phyloP scores from a whole-genome alignment of 805 yeast species.

The Ogataea allantospora region DNA sequence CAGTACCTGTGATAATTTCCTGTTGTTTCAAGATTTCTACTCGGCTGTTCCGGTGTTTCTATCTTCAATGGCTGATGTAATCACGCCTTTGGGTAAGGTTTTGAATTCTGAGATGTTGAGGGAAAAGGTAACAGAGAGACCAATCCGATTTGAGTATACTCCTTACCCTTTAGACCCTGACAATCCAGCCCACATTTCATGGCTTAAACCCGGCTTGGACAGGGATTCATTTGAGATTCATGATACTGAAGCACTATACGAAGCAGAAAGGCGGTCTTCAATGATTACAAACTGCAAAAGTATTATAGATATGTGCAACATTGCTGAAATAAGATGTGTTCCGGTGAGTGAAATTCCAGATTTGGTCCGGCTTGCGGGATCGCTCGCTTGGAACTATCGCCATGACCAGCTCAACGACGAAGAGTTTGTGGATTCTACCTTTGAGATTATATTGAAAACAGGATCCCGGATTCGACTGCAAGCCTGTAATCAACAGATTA shows the following conservation, averaged over 20 bases:
- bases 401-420: conserved; percentile 20
- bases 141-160: conserved; percentile 43
- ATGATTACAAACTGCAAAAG: conserved; percentile 58
- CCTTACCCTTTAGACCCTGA: conserved; percentile 55
- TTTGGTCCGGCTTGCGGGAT: conserved; percentile 31
- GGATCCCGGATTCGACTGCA: conserved; percentile 50
- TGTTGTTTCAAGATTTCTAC: conserved; percentile 55
- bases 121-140: conserved; percentile 27
- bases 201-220: conserved; percentile 49
- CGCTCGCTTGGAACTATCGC: conserved; percentile 31
- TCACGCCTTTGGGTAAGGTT: conserved; percentile 38
- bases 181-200: conserved; percentile 49
- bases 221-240: conserved; percentile 41
- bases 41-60: conserved; percentile 60
- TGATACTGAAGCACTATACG: conserved; percentile 62
- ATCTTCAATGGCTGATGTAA: conserved; percentile 16
- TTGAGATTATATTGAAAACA: conserved; percentile 49
- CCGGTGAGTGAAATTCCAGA: conserved; percentile 24
- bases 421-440: conserved; percentile 43
- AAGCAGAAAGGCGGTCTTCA: conserved; percentile 59
- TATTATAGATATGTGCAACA: conserved; percentile 56
- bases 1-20: conserved; percentile 56
- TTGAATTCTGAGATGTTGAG: conserved; percentile 27
- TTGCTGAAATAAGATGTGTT: conserved; percentile 41
- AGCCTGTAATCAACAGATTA: conserved; percentile 46